Base-by-base conservation (phyloP, 2,329 filamentous ascomycete genomes). In the Bipolaris victoriae region DNA sequence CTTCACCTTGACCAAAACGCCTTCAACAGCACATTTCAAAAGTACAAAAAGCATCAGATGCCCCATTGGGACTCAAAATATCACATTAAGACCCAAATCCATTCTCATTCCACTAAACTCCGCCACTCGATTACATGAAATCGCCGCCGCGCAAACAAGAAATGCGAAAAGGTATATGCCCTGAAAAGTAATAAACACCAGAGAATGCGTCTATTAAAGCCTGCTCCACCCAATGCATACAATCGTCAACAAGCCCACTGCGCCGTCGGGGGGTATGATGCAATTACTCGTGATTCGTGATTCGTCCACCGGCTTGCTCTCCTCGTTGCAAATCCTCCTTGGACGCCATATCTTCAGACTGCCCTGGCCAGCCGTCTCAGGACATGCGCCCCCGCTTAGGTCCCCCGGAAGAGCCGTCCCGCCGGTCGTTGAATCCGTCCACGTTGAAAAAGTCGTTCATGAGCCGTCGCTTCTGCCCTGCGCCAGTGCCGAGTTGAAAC, bases 361-460 rank as follows among this genome's bases (percentile, higher is more conserved):
- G 9, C 36, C 35, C 18, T 24, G 29, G 20, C 20, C 13, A 18
- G 26, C 16, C 5, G 36, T 47, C 53, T 33, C 26, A 45, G 43
- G 71, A 69, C 68, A 74, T 76, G 22, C 75, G 72, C 22, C 76
- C 74, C 39, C 75, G 65, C 69, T 78, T 79, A 0, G 71, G 64
- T n/a, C 75, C 76, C 3, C 75, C 76, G 1, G 69, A 74, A 13
- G 65, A 62, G 13, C 65, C 68, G 54, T 91, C 88, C 69, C 88
- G 89, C 41, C 84, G 65, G 48, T 77, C 84, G 57, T 84, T 81
- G 49, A 90, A 74, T 62, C 85, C 86, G 51, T 86, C 85, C 7
- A 90, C 79, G 68, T 91, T 89, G 70, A 92, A 92, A 52, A 92
- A 87, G 68, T 93, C 90, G 22, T 86, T 85, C 67, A 90, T 84